Conservation (phyloP, 352 stramenopile genomes). For the Pythium rhizo-oryzae region DNA sequence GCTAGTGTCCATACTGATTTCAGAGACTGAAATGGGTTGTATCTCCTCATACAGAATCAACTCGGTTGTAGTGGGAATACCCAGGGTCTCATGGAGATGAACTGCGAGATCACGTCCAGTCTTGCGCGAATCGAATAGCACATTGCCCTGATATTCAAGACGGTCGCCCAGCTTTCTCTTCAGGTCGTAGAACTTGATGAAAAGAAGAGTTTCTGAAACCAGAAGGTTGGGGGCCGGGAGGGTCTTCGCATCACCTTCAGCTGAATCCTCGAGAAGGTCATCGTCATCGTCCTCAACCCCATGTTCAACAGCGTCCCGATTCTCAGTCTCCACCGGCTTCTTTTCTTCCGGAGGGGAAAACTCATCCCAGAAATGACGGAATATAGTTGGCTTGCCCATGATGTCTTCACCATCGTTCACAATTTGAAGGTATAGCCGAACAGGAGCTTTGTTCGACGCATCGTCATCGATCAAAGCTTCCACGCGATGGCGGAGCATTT, state of each 20-base stretch:
- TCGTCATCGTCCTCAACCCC: conserved; percentile 27
- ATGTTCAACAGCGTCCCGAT: conserved; percentile 8
- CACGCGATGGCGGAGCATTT: conserved; percentile 46
- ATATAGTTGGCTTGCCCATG: conserved; percentile 23
- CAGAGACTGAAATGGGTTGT: conserved; percentile 57
- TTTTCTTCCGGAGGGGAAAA: conserved; percentile 48
- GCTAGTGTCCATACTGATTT: conserved; percentile 54
- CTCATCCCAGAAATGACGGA: conserved; percentile 64
- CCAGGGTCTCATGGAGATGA: conserved; percentile 54
- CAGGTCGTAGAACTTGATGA: conserved; percentile 86
- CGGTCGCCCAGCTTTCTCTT: conserved; percentile 60
- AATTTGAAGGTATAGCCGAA: conserved; percentile 81
- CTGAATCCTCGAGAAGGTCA: conserved; percentile 18
- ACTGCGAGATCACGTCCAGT: conserved; percentile 58
- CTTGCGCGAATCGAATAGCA: conserved; percentile 65
- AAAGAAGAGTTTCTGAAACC: conserved; percentile 63
- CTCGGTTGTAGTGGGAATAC: conserved; percentile 48
- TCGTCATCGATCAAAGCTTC: conserved; percentile 79
- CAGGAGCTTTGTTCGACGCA: conserved; percentile 58
- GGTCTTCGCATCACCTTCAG: not conserved
- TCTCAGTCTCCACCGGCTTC: not conserved
- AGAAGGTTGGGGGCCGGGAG: conserved; percentile 18
- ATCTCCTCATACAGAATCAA: conserved; percentile 80
- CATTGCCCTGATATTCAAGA: conserved; percentile 79
- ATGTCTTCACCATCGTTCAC: conserved; percentile 21